Evolutionary conservation across 371 early-diverging fungal genomes (phyloP), one percentile per base, ranked within the genome.

Genomic region (Rhizomucor pusillus): DNA sequence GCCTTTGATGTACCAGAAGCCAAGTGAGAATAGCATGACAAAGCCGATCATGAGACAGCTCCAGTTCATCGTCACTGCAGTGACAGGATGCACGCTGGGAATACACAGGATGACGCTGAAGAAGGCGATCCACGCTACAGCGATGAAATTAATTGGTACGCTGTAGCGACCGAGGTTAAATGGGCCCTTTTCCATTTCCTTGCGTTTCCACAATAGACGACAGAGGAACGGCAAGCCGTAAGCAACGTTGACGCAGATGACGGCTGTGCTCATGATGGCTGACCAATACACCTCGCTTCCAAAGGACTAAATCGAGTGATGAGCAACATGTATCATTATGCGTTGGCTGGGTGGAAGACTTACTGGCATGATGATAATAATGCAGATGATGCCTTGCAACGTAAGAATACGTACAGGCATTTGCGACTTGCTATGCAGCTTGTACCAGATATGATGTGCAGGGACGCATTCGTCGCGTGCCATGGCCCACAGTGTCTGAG

Each of bases 161-260:
- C 57, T 57, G 24, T 5, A 63, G 9, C 39, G 37, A 14, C 67
- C 67, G 16, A 67, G 56, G 45, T 46, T 41, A 46, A 62, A 67
- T n/a, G 62, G 63, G 3, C 67, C 67, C 37, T 39, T 53, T 23
- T 19, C 29, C 45, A 53, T 25, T 7, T 47, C 44, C 29, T 48
- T 16, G n/a, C 57, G 59, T 36, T 53, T 60, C 54, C 56, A 67
- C 9, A 67, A 46, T 18, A 67, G 43, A 7, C 67, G 67, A 33
- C 67, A 67, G 34, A 67, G 52, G 18, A 60, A 57, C 5, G 67
- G 67, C 11, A 62, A 43, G 40, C 65, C 65, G 39, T 66, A 66
- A 0, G 67, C 48, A 16, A 59, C 54, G 29, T 51, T 64, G 29
- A 64, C 56, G 34, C 51, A 50, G 43, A 66, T 58, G 2, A 66